Evolutionary conservation across 225 moss, liverwort and hornwort genomes (phyloP).

Genomic region (Bryoerythrophyllum caledonicum): DNA sequence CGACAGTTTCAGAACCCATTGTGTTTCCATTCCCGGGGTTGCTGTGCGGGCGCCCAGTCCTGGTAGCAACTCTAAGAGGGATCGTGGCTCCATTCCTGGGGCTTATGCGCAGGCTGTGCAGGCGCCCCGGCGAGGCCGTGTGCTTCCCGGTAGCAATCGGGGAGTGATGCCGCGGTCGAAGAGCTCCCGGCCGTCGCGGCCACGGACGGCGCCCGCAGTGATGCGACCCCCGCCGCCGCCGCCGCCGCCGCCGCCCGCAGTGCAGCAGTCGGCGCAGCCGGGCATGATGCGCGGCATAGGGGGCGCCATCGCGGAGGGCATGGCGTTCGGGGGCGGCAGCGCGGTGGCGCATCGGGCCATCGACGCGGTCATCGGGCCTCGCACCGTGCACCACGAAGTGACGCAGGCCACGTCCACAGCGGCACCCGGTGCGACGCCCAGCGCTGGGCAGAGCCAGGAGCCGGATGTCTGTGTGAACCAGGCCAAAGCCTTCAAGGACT

Average conservation of each 20-base stretch:
- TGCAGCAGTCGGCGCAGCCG: conserved; percentile 25
- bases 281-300: conserved; percentile 44
- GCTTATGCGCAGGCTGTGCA: neutral
- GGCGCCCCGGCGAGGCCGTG: no score
- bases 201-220: conserved; percentile 27
- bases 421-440: neutral
- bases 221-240: conserved; percentile 8
- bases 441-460: conserved; percentile 12
- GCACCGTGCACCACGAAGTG: conserved; percentile 43
- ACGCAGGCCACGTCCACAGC: conserved; percentile 32
- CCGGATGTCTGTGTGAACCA: conserved; percentile 41
- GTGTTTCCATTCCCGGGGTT: neutral
- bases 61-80: neutral
- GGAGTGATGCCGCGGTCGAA: conserved; percentile 37
- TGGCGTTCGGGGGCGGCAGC: conserved; percentile 54
- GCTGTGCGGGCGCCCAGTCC: no score
- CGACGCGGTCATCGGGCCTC: conserved; percentile 47
- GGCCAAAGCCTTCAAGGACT: conserved; percentile 52
- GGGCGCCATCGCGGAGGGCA: conserved; percentile 48
- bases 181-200: conserved; percentile 41
- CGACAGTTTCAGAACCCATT: neutral
- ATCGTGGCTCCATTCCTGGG: no score
- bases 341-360: conserved; percentile 58
- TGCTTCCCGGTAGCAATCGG: neutral
- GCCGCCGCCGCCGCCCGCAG: conserved; percentile 24